Conservation (phyloP, 352 stramenopile genomes). For the Globisporangium parvum region DNA sequence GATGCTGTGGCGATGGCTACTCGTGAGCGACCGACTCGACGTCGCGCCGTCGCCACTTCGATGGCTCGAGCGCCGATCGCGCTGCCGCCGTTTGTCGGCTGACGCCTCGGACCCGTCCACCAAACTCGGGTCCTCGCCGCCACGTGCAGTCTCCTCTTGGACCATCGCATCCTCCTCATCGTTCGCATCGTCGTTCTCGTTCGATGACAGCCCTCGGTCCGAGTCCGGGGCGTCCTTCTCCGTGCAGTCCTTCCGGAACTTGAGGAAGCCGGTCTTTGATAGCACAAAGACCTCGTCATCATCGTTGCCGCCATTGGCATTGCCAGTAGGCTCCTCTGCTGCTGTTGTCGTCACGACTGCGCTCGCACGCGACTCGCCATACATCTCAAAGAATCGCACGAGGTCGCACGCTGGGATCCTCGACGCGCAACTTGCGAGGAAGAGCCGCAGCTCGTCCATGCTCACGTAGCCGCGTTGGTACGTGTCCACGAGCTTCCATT, state of each 20-base stretch:
- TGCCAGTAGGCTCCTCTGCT: background rate
- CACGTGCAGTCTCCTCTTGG: background rate
- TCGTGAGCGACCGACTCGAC: background rate
- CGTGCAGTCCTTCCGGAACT: conserved; percentile 47
- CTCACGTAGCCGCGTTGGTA: conserved; percentile 35
- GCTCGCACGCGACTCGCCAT: conserved; percentile 23
- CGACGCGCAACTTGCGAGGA: conserved; percentile 40
- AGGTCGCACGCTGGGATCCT: conserved; percentile 35
- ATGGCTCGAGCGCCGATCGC: background rate
- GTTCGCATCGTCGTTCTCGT: conserved; percentile 22
- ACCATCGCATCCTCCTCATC: conserved; percentile 7
- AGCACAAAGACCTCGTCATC: conserved; percentile 24
- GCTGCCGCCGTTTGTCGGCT: background rate
- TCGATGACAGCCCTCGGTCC: conserved; percentile 27
- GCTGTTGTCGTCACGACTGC: background rate
- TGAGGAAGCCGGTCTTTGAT: conserved; percentile 40
- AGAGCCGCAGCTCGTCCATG: conserved; percentile 33
- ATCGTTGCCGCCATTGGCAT: background rate
- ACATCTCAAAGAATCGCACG: conserved; percentile 49
- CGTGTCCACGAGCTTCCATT: conserved; percentile 59
- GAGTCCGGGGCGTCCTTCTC: conserved; percentile 21
- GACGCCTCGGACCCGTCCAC: background rate
- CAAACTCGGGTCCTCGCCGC: background rate
- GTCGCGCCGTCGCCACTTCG: background rate
- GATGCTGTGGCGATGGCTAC: background rate